phyloP scores from a whole-genome alignment of 73 alveolate species.

The Paramecium primaurelia region DNA sequence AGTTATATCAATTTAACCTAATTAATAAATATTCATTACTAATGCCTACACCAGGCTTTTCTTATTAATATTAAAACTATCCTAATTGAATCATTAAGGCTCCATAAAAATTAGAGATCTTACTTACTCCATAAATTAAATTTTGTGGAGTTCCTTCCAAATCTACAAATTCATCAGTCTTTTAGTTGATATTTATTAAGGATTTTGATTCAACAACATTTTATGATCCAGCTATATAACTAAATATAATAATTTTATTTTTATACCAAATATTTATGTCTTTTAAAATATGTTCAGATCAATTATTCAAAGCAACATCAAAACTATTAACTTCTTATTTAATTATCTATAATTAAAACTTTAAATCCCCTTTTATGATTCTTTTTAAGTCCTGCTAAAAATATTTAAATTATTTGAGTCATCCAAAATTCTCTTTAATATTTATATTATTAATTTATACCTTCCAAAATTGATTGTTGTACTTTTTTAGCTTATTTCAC shows the following conservation, averaged over 20 bases:
- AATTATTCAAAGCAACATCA: background rate
- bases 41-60: slow-evolving; percentile 39
- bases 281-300: background rate
- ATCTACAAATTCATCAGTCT: slow-evolving; percentile 35
- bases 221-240: slow-evolving; percentile 37
- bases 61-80: background rate
- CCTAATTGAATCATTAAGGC: slow-evolving; percentile 1
- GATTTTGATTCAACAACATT: background rate
- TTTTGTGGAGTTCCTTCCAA: background rate
- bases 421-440: slow-evolving; percentile 1
- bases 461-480: background rate
- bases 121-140: background rate
- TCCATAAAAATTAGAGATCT: slow-evolving; percentile 13
- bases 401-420: background rate
- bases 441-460: background rate
- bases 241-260: background rate
- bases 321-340: background rate
- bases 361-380: background rate
- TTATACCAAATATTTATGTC: background rate
- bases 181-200: background rate
- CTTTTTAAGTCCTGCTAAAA: background rate
- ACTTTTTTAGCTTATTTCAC: background rate
- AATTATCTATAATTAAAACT: background rate
- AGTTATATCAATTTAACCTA: background rate
- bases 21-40: background rate